Evolutionary conservation across 495 filamentous ascomycete genomes (phyloP).

Genomic region (Aspergillus cristatus): DNA sequence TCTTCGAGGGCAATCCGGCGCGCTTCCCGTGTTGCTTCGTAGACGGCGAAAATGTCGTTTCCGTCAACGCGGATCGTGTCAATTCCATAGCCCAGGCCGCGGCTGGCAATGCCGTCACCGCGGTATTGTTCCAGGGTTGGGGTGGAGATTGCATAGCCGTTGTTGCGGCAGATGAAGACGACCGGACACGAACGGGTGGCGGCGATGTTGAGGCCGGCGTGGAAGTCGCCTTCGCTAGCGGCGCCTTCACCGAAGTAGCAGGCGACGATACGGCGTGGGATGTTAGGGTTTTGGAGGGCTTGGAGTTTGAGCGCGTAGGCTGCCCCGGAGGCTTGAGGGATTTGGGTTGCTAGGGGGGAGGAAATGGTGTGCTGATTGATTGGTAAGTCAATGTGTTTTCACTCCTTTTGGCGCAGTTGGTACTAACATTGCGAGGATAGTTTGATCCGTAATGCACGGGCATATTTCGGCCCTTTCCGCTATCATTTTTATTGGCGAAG

Average conservation of each 20-base stretch:
- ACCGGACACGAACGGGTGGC: constrained; percentile 87
- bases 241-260: constrained; percentile 99
- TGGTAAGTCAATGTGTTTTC: constrained; percentile 4
- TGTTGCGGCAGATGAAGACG: constrained; percentile 94
- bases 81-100: constrained; percentile 94
- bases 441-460: constrained; percentile 90
- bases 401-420: not conserved
- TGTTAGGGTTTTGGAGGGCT: constrained; percentile 58
- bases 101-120: constrained; percentile 90
- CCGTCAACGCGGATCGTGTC: constrained; percentile 95
- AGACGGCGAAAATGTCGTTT: constrained; percentile 92
- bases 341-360: constrained; percentile 86
- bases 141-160: constrained; percentile 92
- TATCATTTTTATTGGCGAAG: constrained; percentile 80
- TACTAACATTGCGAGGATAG: constrained; percentile 69
- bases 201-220: constrained; percentile 92
- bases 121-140: constrained; percentile 95
- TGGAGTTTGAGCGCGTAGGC: constrained; percentile 93
- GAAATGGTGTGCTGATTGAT: constrained; percentile 97
- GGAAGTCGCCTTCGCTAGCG: constrained; percentile 94
- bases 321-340: constrained; percentile 88
- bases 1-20: constrained; percentile 66
- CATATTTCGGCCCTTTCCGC: constrained; percentile 86
- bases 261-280: constrained; percentile 60
- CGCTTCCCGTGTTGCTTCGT: constrained; percentile 73